Evolutionary conservation across 2,329 filamentous ascomycete genomes (phyloP).

Genomic region (Teratosphaeria epicoccoides): DNA sequence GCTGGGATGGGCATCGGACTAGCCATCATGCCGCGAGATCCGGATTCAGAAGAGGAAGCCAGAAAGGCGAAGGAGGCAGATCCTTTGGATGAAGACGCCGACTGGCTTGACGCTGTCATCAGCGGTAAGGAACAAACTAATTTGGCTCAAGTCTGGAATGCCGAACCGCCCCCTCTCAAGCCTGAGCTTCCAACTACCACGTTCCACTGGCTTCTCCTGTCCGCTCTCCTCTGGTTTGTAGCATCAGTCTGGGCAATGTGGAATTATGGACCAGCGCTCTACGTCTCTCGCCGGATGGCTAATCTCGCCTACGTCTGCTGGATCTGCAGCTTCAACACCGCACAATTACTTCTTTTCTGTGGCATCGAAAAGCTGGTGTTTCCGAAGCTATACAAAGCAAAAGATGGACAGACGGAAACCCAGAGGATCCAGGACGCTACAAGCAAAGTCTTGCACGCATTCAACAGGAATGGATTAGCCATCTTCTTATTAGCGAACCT

Average conservation of each 20-base stretch:
- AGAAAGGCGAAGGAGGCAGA: constrained; percentile 10
- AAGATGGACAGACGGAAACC: constrained; percentile 45
- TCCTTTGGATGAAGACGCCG: constrained; percentile 25
- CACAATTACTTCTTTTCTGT: constrained; percentile 71
- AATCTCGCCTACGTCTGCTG: constrained; percentile 91
- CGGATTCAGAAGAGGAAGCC: constrained; percentile 11
- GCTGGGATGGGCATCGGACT: constrained; percentile 77
- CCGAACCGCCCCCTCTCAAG: constrained; percentile 11
- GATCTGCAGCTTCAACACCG: constrained; percentile 82
- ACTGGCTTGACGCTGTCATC: constrained; percentile 23
- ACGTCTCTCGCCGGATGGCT: constrained; percentile 77
- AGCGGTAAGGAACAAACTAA: constrained; percentile 1
- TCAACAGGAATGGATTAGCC: constrained; percentile 77
- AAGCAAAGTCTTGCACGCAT: constrained; percentile 69
- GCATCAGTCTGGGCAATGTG: constrained; percentile 57
- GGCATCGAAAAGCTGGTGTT: constrained; percentile 70
- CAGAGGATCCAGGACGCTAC: constrained; percentile 60
- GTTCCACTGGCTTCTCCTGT: constrained; percentile 46
- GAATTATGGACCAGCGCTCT: constrained; percentile 62
- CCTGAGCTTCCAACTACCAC: constrained; percentile 18
- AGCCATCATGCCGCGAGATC: constrained; percentile 56
- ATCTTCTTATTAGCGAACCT: constrained; percentile 84
- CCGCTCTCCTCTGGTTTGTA: constrained; percentile 59
- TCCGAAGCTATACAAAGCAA: constrained; percentile 55
- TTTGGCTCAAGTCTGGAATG: constrained; percentile 4